phyloP scores from a whole-genome alignment of 176 grass and related monocot genomes.

The Ensete ventricosum region DNA sequence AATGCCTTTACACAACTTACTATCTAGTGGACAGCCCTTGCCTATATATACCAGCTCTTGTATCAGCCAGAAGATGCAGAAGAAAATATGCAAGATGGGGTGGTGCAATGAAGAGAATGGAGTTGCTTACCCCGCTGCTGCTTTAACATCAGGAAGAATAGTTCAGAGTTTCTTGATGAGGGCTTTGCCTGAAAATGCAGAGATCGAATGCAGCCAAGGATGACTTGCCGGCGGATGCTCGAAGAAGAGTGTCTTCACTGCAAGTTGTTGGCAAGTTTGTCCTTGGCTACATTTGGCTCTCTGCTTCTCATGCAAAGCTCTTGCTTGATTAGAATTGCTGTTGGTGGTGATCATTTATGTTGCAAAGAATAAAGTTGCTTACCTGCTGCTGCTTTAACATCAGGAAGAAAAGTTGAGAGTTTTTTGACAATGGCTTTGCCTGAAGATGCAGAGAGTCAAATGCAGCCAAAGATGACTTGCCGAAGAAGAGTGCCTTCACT shows the following conservation, averaged over 20 bases:
- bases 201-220: constrained; percentile 23
- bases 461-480: constrained; percentile 29
- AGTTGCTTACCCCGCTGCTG: neutral
- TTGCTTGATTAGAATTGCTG: constrained; percentile 1
- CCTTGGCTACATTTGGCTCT: constrained; percentile 20
- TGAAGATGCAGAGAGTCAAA: constrained; percentile 8
- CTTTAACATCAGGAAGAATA: neutral
- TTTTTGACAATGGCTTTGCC: neutral
- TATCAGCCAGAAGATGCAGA: neutral
- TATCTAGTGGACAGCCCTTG: neutral
- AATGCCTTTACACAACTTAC: neutral
- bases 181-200: constrained; percentile 13
- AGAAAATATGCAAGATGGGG: neutral
- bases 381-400: neutral
- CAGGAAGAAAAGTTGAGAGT: neutral
- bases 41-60: constrained; percentile 10
- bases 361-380: neutral
- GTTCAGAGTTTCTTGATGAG: neutral
- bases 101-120: neutral
- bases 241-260: neutral
- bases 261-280: constrained; percentile 19
- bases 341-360: neutral
- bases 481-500: neutral
- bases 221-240: constrained; percentile 12
- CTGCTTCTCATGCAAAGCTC: constrained; percentile 18